Evolutionary conservation across 1,284 basidiomycete genomes (phyloP), one percentile per base, ranked within the genome.

Genomic region (Cystobasidium pallidum): DNA sequence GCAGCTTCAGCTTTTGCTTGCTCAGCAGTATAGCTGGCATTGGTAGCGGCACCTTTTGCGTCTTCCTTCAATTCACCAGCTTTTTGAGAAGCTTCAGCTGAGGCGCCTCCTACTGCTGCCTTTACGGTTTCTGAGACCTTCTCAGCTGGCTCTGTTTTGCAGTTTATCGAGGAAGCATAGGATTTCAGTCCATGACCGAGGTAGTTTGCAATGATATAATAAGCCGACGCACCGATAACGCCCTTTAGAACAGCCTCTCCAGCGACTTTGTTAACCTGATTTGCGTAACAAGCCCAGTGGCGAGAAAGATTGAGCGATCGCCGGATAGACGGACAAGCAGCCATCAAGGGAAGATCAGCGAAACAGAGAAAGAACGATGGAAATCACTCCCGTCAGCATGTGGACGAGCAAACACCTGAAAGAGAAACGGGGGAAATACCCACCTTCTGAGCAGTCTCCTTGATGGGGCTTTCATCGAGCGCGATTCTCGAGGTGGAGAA

Each of bases 161-260:
- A n/a, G n/a, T n/a, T n/a, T n/a, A n/a, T n/a, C n/a, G n/a, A n/a
- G n/a, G n/a, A n/a, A n/a, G n/a, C n/a, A n/a, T n/a, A n/a, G n/a
- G n/a, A n/a, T n/a, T n/a, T n/a, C n/a, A n/a, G n/a, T n/a, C n/a
- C n/a, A n/a, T n/a, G n/a, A n/a, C n/a, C n/a, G n/a, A n/a, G n/a
- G n/a, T n/a, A n/a, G n/a, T n/a, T n/a, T n/a, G n/a, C n/a, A n/a
- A n/a, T n/a, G n/a, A n/a, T n/a, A n/a, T n/a, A n/a, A n/a, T n/a
- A n/a, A n/a, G n/a, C n/a, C 43, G 10, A 55, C 64, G 51, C 51
- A 66, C 64, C 68, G 41, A 71, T 71, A 28, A 71, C 68, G 30
- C 68, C 68, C 51, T 71, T 71, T 0, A 71, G 61, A 28, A 71
- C 21, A 32, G 59, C 68, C 41, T 71, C 61, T 36, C 68, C 68